A percentile compares a stretch with the other conserved stretches of the same genome.
These are phyloP conservation scores for Daldinia loculata DNA, from an alignment of 495 filamentous ascomycete species.

Conservation along the genomic window DNA sequence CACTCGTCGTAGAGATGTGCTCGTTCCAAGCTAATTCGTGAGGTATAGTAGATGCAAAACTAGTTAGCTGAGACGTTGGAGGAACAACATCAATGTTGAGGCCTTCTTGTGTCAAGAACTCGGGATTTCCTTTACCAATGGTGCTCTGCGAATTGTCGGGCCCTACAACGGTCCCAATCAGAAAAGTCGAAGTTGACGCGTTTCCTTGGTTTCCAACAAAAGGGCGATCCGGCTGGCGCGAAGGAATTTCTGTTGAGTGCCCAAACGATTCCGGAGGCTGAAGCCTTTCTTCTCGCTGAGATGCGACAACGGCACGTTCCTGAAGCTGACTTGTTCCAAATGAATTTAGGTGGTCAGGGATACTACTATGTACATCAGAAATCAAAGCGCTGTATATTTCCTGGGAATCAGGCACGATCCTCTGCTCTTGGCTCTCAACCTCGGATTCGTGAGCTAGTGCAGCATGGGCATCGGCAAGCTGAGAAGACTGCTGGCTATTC, in stretches of 20 bases:
- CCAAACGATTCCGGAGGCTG: neutral
- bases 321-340: slow-evolving; percentile 19
- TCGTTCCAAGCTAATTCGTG: slow-evolving; percentile 4
- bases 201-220: neutral
- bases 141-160: slow-evolving; percentile 16
- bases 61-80: slow-evolving; percentile 10
- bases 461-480: neutral
- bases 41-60: slow-evolving; percentile 12
- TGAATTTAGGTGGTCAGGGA: slow-evolving; percentile 1
- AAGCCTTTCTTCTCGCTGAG: neutral
- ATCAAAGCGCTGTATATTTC: slow-evolving; percentile 27
- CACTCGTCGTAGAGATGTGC: slow-evolving; percentile 12
- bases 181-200: slow-evolving; percentile 11
- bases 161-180: slow-evolving; percentile 6
- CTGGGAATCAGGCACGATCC: slow-evolving; percentile 44
- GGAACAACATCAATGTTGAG: slow-evolving; percentile 15
- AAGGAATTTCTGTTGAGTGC: slow-evolving; percentile 36
- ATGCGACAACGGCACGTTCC: slow-evolving; percentile 2
- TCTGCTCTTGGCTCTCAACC: slow-evolving; percentile 5
- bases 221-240: slow-evolving; percentile 38
- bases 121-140: slow-evolving; percentile 3
- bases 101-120: slow-evolving; percentile 43
- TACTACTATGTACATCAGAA: slow-evolving; percentile 22
- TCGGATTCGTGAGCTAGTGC: neutral
- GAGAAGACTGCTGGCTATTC: slow-evolving; percentile 8